A percentile compares a stretch with the other conserved stretches of the same genome.
Conservation (phyloP, 2,329 filamentous ascomycete genomes). For the Nigrograna mackinnonii region DNA sequence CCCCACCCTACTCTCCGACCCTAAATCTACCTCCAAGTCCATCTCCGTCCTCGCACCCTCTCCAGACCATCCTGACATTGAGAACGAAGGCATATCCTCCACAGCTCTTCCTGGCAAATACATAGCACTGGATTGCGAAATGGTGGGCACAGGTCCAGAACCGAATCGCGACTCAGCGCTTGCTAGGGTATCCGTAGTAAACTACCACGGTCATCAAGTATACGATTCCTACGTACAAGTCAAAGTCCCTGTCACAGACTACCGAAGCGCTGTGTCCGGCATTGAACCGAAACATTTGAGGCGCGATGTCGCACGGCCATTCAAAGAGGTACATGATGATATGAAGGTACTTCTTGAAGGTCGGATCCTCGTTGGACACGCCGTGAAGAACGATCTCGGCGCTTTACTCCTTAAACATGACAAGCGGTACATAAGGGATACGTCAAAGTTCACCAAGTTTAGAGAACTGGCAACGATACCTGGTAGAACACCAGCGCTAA, state of each 20-base stretch:
- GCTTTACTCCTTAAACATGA: slow-evolving; percentile 81
- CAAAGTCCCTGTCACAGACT: slow-evolving; percentile 80
- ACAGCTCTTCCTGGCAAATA: slow-evolving; percentile 82
- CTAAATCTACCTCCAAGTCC: slow-evolving; percentile 60
- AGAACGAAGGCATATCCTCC: slow-evolving; percentile 49
- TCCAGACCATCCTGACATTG: slow-evolving; percentile 42
- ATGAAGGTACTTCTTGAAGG: slow-evolving; percentile 71
- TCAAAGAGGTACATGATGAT: slow-evolving; percentile 76
- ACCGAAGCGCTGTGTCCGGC: slow-evolving; percentile 85
- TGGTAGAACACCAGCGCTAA: slow-evolving; percentile 71
- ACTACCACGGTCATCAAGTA: slow-evolving; percentile 89
- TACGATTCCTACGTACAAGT: slow-evolving; percentile 93
- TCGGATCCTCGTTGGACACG: slow-evolving; percentile 80
- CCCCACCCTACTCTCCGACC: slow-evolving; percentile 53
- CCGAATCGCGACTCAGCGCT: slow-evolving; percentile 72
- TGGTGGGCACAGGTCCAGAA: slow-evolving; percentile 81
- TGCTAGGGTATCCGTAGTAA: slow-evolving; percentile 86
- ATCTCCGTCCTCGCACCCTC: slow-evolving; percentile 53
- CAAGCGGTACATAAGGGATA: slow-evolving; percentile 79
- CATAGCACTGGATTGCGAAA: slow-evolving; percentile 93
- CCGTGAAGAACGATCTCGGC: slow-evolving; percentile 75
- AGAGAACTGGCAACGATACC: slow-evolving; percentile 62
- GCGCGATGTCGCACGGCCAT: slow-evolving; percentile 50
- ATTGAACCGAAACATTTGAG: slow-evolving; percentile 75
- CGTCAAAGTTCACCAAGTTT: slow-evolving; percentile 76